Base-by-base conservation (phyloP, 2,329 filamentous ascomycete species). In the Sporothrix brasiliensis region DNA sequence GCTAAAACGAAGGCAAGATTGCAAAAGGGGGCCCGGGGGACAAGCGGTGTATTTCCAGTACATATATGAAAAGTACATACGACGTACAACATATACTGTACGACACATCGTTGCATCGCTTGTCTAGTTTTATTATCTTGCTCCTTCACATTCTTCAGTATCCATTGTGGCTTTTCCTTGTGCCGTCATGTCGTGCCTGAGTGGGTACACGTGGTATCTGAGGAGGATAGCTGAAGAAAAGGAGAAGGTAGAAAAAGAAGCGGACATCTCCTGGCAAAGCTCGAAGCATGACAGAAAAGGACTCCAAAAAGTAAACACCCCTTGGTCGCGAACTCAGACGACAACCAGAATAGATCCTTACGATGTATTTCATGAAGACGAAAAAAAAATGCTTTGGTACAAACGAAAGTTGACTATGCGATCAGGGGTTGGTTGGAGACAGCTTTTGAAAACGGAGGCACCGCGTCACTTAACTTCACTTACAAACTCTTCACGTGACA, bases 271-370 rank as follows among this genome's bases (percentile, higher is more conserved):
- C 27, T 27, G 27, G 27, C 2, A 27, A 27, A 4, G 27, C 4
- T 27, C 4, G 27, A 4, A 27, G 4, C 2, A 27, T 27, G 27
- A 27, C n/a, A 27, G 4, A 27, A 47, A 14, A n/a, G 14, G 47
- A 6, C 6, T n/a, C 7, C 47, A 9, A 39, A 58, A 60, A 60
- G 56, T 41, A 24, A 60, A 41, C 56, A 44, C 6, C 56, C 56
- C 56, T 21, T 60, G 56, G 56, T 60, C 34, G 34, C 41, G 56
- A 60, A 60, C 56, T 34, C 14, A 30, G 30, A 39, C 30, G 30
- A 34, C 24, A 14, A 13, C 24, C 53, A 3, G 30, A 4, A 54
- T 10, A 6, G 54, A 14, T 27, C 27, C 54, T 27, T n/a, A 58
- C n/a, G n/a, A n/a, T n/a, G n/a, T n/a, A n/a, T 13, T 10, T 60